A percentile compares a stretch with the other conserved stretches of the same genome.
phyloP scores from a whole-genome alignment of 495 filamentous ascomycete genomes.

The Parachaetomium inaequale region DNA sequence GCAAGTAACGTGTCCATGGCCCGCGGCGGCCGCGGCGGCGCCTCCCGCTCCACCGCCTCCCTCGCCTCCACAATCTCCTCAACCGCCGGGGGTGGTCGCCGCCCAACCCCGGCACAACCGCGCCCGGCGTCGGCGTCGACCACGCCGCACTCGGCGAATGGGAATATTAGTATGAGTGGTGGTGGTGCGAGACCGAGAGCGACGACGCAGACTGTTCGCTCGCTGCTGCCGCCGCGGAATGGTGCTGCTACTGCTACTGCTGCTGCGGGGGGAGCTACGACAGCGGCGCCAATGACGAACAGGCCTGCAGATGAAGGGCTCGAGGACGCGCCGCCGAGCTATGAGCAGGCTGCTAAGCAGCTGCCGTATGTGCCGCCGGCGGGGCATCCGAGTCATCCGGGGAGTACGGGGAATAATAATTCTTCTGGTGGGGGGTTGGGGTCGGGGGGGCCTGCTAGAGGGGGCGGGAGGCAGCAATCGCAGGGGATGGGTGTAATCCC shows the following conservation, averaged over 20 bases:
- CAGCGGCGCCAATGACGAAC: conserved; percentile 19
- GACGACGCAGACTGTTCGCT: conserved; percentile 39
- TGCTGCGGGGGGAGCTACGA: background rate
- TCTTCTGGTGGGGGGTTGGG: too few species aligned
- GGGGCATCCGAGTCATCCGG: conserved; percentile 54
- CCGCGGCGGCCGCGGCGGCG: background rate
- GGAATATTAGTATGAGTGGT: conserved; percentile 8
- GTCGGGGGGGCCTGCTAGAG: too few species aligned
- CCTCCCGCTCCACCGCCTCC: conserved; percentile 21
- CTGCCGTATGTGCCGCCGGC: conserved; percentile 61
- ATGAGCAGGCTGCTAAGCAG: conserved; percentile 71
- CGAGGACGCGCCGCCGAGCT: conserved; percentile 67
- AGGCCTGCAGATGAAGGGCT: conserved; percentile 38
- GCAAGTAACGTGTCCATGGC: too few species aligned
- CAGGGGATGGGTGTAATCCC: background rate
- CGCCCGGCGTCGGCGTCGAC: background rate
- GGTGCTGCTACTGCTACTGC: conserved; percentile 11
- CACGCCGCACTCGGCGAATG: conserved; percentile 1
- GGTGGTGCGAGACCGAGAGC: conserved; percentile 18
- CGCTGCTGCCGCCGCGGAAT: conserved; percentile 39
- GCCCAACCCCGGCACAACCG: background rate
- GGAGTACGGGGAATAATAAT: conserved; percentile 36
- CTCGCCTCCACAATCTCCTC: conserved; percentile 6
- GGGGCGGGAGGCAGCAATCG: background rate
- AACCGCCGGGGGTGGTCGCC: background rate